phyloP scores from a whole-genome alignment of 1,139 yeast genomes.

The Suzukiozyma palmioleophila region DNA sequence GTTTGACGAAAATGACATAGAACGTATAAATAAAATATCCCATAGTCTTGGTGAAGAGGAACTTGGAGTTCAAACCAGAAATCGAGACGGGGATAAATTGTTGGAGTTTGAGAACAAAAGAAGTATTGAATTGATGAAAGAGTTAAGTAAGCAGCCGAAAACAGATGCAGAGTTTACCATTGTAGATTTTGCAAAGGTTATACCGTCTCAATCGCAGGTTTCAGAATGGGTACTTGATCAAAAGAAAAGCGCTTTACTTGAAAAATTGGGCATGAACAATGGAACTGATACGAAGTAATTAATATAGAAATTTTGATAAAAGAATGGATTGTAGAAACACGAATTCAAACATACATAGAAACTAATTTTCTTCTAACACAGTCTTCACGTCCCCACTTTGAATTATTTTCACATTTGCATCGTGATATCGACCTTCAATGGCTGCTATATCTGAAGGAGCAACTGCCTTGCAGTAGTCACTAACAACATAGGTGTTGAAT shows the following conservation, averaged over 20 bases:
- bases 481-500: constrained; percentile 57
- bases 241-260: constrained; percentile 39
- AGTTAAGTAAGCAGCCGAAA: constrained; percentile 5
- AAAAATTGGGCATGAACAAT: constrained; percentile 18
- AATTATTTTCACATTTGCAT: constrained; percentile 24
- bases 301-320: neutral
- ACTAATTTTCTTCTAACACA: too few species aligned
- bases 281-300: neutral
- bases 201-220: constrained; percentile 40
- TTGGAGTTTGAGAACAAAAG: constrained; percentile 20
- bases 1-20: constrained; percentile 11
- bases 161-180: constrained; percentile 9
- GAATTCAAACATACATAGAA: too few species aligned
- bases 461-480: constrained; percentile 42
- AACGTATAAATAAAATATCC: constrained; percentile 7
- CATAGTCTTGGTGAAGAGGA: constrained; percentile 1
- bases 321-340: neutral
- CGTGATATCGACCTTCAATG: constrained; percentile 25
- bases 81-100: constrained; percentile 6
- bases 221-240: constrained; percentile 44
- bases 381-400: neutral
- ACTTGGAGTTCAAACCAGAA: constrained; percentile 17
- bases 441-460: constrained; percentile 24
- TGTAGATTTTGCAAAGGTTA: constrained; percentile 16
- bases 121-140: constrained; percentile 14